Base-by-base conservation (phyloP, 345 rosid species). In the Gynandropsis gynandra region DNA sequence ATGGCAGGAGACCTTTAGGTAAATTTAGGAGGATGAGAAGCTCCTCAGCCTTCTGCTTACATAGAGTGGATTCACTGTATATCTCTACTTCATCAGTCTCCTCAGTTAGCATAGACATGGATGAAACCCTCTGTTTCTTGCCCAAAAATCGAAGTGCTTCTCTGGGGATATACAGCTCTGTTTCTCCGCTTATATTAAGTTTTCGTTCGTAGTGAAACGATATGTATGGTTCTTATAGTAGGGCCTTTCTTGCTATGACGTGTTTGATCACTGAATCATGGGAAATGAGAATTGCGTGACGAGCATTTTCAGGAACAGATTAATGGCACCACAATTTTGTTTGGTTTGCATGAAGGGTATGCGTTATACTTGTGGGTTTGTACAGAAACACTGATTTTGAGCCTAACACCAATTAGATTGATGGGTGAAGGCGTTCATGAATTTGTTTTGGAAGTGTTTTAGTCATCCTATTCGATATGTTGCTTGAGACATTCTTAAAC, bases 1-100 rank as follows among this genome's bases (percentile, higher is more conserved):
- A 35, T 0, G 87, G 87, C 24, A 83, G 49, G 33, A 83, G 64
- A 5, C 81, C 83, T 20, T 66, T 74, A 0, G 87, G 93, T 16
- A 83, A 72, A 10, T 56, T 62, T 49, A 72, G 58, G 39, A 68
- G 72, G 4, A 61, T 61, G 16, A 83, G 76, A 33, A 78, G 64
- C 14, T 78, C 76, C 0, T 37, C 18, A 5, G 72, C 68, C 42
- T 79, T 79, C 9, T 79, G 70, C 51, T 67, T 73, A 76, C 85
- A 75, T 13, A 76, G 61, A 4, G 71, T 46, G 1, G 61, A 67
- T 0, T 76, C 89, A 18, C 42, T 35, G 61, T 59, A 70, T 60
- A 79, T 66, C 67, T 76, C 80, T 1, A 80, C 78, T 4, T 57
- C 65, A 18, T 74, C 86, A 34, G 44, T 29, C 58, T 71, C 71